Base-by-base conservation (phyloP, 495 filamentous ascomycete species). In the Lentithecium fluviatile region DNA sequence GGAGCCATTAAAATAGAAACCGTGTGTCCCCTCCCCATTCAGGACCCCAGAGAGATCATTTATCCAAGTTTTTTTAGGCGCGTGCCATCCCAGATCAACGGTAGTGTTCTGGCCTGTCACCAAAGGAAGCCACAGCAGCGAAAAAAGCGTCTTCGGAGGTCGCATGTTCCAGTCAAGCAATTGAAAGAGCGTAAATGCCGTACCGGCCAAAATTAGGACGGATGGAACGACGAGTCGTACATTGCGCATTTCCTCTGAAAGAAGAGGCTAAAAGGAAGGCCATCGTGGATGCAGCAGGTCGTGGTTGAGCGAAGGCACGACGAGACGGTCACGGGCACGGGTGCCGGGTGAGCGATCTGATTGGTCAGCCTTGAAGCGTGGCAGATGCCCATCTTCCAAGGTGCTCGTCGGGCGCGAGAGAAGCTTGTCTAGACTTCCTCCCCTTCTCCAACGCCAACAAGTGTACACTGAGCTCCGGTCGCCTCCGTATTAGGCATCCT, bases 1-100 rank as follows among this genome's bases (percentile, higher is more conserved):
- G 10, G 84, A 87, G 46, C 75, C 75, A 64, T 86, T 81, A 73
- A 82, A 90, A 24, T 88, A 75, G 66, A 86, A 88, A 12, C 82
- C 84, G 68, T 85, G 82, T 0, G 82, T 76, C 25, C 82, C 85
- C 4, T 72, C 67, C 25, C 78, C 75, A 53, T 72, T 71, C 50
- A 87, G 68, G 4, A 76, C 83, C 45, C 70, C 60, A 0, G 71
- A 71, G 46, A 88, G 74, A 57, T 82, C 79, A 66, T 86, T 88
- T 70, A 85, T 77, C 38, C 69, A 69, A 13, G 80, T 82, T 7
- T 77, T 67, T 26, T 77, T 78, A 1, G 85, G 85, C 12, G 82
- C 68, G 71, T 85, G 68, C 85, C 85, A 88, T 24, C 52, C 62
- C 11, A 85, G 66, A 60, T 84, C 80, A 1, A 61, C 51, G 19